Evolutionary conservation across 495 filamentous ascomycete genomes (phyloP), one percentile per base, ranked within the genome.

Genomic region (Aspergillus nanangensis): DNA sequence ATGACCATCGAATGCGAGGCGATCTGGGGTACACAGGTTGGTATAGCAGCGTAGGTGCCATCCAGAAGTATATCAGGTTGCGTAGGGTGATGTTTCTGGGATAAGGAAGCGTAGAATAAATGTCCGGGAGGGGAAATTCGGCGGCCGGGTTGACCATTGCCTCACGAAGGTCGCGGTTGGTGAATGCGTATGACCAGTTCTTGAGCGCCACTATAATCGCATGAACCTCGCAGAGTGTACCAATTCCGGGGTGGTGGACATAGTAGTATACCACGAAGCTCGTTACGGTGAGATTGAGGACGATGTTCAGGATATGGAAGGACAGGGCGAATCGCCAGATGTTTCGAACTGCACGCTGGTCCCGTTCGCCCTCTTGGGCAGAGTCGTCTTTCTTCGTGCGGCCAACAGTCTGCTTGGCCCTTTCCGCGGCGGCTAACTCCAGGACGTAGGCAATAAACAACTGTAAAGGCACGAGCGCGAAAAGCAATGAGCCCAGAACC

Each of bases 181-280:
- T 96, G 58, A 97, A 85, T 17, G 93, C 93, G 56, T 97, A 98
- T 0, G 91, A 96, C 54, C 88, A 85, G 29, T 84, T 89, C 69
- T 98, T 98, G 48, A 98, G 76, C 82, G 90, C 96, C 33, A 96
- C 90, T 25, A 98, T 90, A 57, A 96, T 83, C 32, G 92, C 90
- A 61, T 98, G 93, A 22, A 95, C 66, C 58, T 97, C 83, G 47
- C 86, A 90, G 31, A 95, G 69, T 3, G 91, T 95, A 14, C 93
- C 93, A 62, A 98, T 94, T 18, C 94, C 71, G 0, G 93, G 93
- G 65, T 97, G 93, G 61, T 94, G 82, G 45, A 98, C 87, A 55
- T 86, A 75, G 62, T 80, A 88, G 65, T 95, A 98, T 2, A 97
- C 91, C 7, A 89, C 76, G 45, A 80, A 80, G 35, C 86, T 90